Base-by-base conservation (phyloP, 768 basidiomycete species). In the Calocera cornea region DNA sequence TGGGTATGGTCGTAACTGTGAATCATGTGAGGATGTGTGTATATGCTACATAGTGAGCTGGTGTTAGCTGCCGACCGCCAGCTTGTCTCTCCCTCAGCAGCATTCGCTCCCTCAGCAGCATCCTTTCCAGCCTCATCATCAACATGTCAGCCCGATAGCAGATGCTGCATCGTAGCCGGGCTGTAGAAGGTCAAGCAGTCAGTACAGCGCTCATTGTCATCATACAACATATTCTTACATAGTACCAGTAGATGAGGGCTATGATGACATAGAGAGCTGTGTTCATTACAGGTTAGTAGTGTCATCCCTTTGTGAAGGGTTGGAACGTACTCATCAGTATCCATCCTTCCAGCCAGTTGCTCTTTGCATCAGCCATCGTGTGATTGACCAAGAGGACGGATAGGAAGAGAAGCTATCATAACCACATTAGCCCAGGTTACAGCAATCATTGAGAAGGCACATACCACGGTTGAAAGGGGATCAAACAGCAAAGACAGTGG, bases 291-390 rank as follows among this genome's bases (percentile, higher is more conserved):
- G 31, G 31, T 60, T 27, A 17, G 72, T 34, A 34, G 70, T 69
- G 31, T 36, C n/a, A n/a, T n/a, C n/a, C n/a, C n/a, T n/a, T n/a
- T n/a, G n/a, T n/a, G n/a, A n/a, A n/a, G n/a, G n/a, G n/a, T n/a
- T n/a, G n/a, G n/a, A n/a, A n/a, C 83, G 69, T 75, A 85, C 87
- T 84, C 66, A 91, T 83, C 19, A 92, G 80, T 66, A 91, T 85
- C 71, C 86, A 79, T 1, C 90, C 91, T 73, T 93, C 90, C 17
- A 93, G 78, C 86, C 91, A 94, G 74, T 91, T 92, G 19, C 86
- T 87, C 73, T 87, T 87, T 12, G 89, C 90, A 72, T 94, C 91
- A 65, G 86, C 81, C 0, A 92, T 84, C 24, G 88, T 86, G 71
- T 89, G 87, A 72, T 88, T 90, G 76, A 93, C 88, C 17, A 89